A percentile compares a stretch with the other conserved stretches of the same genome.
Conservation (phyloP, 305 asterid species). For the Solanum chacoense region DNA sequence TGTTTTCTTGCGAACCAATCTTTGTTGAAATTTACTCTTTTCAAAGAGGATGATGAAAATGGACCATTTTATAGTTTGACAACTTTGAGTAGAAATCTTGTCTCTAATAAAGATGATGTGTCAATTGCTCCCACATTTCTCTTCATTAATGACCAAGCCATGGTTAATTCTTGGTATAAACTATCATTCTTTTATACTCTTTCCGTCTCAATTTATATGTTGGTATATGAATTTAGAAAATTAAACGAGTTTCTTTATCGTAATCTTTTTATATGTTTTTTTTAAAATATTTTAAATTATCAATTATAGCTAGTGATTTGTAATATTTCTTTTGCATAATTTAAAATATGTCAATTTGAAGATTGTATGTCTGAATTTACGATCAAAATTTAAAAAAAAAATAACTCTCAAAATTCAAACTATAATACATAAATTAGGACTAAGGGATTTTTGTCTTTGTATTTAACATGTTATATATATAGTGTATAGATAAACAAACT, state of each 20-base stretch:
- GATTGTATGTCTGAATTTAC: accelerated
- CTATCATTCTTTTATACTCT: background rate
- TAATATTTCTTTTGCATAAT: background rate
- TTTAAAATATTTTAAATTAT: background rate
- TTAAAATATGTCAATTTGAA: background rate
- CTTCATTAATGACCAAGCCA: slow-evolving; percentile 3
- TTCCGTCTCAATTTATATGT: background rate
- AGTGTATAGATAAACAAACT: background rate
- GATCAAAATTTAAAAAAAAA: background rate
- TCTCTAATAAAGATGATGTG: slow-evolving; percentile 2
- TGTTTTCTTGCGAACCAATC: slow-evolving; percentile 6
- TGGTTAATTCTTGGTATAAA: background rate
- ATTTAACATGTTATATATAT: background rate
- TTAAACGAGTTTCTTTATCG: accelerated
- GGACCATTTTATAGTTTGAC: slow-evolving; percentile 2
- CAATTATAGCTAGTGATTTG: background rate
- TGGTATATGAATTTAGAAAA: accelerated
- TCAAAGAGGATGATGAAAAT: background rate
- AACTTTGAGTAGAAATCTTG: background rate
- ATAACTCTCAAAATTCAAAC: background rate
- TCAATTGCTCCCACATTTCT: slow-evolving; percentile 6
- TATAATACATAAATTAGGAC: background rate
- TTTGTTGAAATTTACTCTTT: background rate
- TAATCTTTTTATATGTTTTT: background rate
- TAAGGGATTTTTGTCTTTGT: background rate